phyloP scores from a whole-genome alignment of 163 green algal genomes.

The Trebouxia gelatinosa region DNA sequence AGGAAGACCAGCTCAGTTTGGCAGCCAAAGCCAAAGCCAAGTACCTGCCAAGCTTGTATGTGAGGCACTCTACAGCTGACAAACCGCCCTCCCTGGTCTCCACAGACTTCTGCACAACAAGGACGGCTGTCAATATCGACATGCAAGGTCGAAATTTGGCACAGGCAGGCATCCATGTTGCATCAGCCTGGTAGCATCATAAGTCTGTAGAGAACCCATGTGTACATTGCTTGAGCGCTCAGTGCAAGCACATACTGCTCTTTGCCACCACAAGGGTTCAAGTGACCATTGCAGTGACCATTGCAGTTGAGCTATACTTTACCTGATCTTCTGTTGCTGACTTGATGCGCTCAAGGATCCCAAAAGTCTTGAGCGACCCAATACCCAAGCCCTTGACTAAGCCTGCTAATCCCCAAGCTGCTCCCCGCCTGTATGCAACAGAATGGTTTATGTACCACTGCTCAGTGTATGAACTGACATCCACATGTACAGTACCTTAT shows the following conservation, averaged over 20 bases:
- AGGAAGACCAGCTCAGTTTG: background rate
- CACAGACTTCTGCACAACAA: conserved; percentile 24
- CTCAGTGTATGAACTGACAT: too few species aligned
- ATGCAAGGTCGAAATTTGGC: background rate
- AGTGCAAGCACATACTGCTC: background rate
- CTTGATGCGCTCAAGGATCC: conserved; percentile 91
- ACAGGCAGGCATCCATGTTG: background rate
- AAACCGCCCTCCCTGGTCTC: conserved; percentile 70
- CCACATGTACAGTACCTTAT: too few species aligned
- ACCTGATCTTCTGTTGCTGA: conserved; percentile 84
- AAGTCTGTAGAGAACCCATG: background rate
- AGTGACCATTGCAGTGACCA: too few species aligned
- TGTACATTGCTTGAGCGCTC: background rate
- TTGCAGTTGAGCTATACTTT: conserved; percentile 23
- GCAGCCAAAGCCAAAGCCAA: background rate
- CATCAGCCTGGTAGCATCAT: background rate
- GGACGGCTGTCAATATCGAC: background rate
- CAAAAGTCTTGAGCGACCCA: conserved; percentile 69
- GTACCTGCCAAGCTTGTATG: conserved; percentile 82
- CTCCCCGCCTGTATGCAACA: conserved; percentile 65
- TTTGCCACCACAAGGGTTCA: too few species aligned
- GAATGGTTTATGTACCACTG: too few species aligned
- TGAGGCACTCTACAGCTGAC: conserved; percentile 91
- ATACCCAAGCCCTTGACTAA: conserved; percentile 93
- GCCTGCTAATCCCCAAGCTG: conserved; percentile 88